Conservation (phyloP, 2,329 filamentous ascomycete species). For the Arthrobotrys megalospora region DNA sequence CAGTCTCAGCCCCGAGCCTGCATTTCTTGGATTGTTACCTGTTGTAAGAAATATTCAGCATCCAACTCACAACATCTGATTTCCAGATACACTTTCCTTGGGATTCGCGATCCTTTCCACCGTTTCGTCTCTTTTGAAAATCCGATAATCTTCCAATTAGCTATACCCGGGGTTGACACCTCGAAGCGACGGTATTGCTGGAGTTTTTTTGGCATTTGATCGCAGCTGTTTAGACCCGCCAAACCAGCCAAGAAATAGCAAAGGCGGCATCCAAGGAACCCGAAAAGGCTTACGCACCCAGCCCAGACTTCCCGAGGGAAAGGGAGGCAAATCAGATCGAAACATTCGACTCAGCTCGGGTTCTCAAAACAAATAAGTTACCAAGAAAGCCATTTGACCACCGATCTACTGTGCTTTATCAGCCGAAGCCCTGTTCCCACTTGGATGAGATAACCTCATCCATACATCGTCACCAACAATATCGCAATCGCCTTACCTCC, state of each 20-base stretch:
- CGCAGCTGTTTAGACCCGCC: conserved; percentile 41
- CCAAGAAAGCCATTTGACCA: conserved; percentile 47
- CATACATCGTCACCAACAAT: conserved; percentile 14
- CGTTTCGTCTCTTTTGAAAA: background rate
- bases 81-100: conserved; percentile 9
- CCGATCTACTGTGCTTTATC: conserved; percentile 32
- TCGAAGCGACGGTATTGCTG: conserved; percentile 38
- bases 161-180: conserved; percentile 42
- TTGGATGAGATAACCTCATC: conserved; percentile 37
- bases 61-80: background rate
- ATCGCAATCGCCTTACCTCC: conserved; percentile 9
- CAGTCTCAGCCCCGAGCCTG: conserved; percentile 26
- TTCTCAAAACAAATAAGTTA: conserved; percentile 40
- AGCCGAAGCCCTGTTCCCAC: conserved; percentile 37
- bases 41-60: conserved; percentile 2
- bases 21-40: conserved; percentile 1
- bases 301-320: conserved; percentile 48
- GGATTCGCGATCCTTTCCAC: background rate
- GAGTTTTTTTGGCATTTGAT: conserved; percentile 24
- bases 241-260: conserved; percentile 58
- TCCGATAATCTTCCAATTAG: conserved; percentile 28
- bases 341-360: conserved; percentile 32
- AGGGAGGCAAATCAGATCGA: conserved; percentile 49
- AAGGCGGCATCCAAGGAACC: conserved; percentile 59
- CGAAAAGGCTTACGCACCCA: conserved; percentile 61